Conservation (phyloP, 192 early-diverging fungal genomes). For the Rhizoclosmatium sp. region DNA sequence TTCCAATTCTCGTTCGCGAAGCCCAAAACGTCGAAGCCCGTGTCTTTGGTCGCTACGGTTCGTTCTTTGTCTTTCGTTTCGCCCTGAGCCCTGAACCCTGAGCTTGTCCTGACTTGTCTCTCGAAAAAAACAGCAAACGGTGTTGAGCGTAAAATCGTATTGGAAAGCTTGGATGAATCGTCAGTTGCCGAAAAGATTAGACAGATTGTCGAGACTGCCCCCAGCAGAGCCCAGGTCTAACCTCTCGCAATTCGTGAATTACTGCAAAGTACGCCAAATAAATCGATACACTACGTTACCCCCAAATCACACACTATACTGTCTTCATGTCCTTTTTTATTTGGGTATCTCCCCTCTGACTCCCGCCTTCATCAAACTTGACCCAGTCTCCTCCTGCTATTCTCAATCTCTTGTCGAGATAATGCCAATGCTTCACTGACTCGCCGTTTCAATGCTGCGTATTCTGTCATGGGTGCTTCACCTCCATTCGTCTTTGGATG, state of each 20-base stretch:
- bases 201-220: constrained; percentile 57
- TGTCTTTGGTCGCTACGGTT: constrained; percentile 92
- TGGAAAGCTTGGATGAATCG: constrained; percentile 75
- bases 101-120: background rate
- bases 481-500: no score
- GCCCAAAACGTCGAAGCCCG: constrained; percentile 83
- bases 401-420: constrained; percentile 2
- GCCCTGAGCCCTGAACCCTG: background rate
- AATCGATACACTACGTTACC: background rate
- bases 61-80: constrained; percentile 13
- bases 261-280: background rate
- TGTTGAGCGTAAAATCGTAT: constrained; percentile 76
- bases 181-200: constrained; percentile 79
- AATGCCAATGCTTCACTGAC: background rate
- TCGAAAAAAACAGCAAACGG: constrained; percentile 70
- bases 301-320: no score
- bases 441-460: background rate
- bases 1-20: constrained; percentile 93
- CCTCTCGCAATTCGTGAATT: background rate
- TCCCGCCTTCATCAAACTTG: background rate
- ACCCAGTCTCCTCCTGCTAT: constrained; percentile 7
- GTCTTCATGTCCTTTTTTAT: no score
- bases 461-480: background rate
- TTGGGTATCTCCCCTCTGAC: no score
- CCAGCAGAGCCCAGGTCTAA: constrained; percentile 33